phyloP scores from a whole-genome alignment of 495 filamentous ascomycete species.

The Hypoxylon fuscum region DNA sequence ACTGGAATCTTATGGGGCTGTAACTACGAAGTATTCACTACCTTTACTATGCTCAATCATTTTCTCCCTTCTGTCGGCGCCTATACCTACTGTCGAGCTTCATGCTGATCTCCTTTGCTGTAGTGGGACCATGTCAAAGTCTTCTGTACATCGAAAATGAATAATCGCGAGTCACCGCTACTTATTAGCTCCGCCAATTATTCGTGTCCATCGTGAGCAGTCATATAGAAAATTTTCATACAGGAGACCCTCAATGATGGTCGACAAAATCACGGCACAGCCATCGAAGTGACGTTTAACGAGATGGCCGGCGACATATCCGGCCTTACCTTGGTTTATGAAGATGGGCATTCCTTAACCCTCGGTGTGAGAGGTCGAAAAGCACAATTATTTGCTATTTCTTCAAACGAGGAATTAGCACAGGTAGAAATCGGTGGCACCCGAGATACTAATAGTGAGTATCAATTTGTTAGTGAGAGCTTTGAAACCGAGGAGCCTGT shows the following conservation, averaged over 20 bases:
- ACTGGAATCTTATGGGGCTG: conserved; percentile 14
- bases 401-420: conserved; percentile 1
- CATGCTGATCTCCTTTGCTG: not conserved
- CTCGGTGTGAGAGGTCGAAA: conserved; percentile 5
- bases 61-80: no score
- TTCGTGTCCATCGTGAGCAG: not conserved
- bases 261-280: not conserved
- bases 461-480: no score
- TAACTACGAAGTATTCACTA: conserved; percentile 3
- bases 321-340: conserved; percentile 5
- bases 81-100: no score
- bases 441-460: not conserved
- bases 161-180: not conserved
- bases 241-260: conserved; percentile 3
- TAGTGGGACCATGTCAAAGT: conserved; percentile 16
- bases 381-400: not conserved
- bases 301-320: not conserved
- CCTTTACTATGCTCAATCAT: not conserved
- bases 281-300: conserved; percentile 5
- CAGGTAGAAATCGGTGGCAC: conserved; percentile 4
- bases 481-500: no score
- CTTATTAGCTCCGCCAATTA: not conserved
- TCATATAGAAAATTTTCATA: conserved; percentile 8
- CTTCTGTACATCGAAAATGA: not conserved
- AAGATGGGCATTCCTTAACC: not conserved